Evolutionary conservation across 169 alveolate species (phyloP).

Genomic region (Plasmodium fragile): DNA sequence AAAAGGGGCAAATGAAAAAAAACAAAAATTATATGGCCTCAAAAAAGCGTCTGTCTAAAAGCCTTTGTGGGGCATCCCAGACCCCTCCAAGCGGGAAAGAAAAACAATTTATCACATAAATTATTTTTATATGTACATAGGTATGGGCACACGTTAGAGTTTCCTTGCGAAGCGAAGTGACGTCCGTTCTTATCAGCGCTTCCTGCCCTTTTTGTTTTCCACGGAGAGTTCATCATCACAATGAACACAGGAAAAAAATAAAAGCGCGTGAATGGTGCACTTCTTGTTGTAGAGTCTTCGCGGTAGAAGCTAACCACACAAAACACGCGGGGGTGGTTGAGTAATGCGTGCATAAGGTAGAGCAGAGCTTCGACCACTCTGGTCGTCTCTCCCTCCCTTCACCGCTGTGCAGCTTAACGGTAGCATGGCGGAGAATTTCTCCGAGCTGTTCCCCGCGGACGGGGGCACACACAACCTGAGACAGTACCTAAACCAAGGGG

Average conservation of each 20-base stretch:
- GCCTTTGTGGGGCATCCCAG: neutral
- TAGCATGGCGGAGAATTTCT: neutral
- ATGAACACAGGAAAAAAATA: neutral
- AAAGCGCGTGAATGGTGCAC: neutral
- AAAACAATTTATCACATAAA: neutral
- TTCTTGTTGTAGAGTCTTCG: neutral
- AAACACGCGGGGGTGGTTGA: neutral
- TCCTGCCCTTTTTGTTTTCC: neutral
- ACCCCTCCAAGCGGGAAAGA: neutral
- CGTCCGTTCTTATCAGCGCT: neutral
- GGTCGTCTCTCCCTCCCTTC: neutral
- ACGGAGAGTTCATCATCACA: neutral
- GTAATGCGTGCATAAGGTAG: neutral
- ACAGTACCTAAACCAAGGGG: slow-evolving; percentile 35
- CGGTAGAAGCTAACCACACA: neutral
- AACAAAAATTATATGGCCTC: neutral
- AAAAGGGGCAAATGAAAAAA: no score
- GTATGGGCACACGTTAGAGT: neutral
- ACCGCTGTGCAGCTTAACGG: no score
- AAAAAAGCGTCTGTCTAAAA: neutral
- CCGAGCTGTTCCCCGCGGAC: slow-evolving; percentile 2
- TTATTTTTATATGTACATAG: neutral
- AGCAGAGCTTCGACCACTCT: neutral
- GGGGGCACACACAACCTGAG: neutral
- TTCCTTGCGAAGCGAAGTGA: neutral